Evolutionary conservation across 768 basidiomycete species (phyloP).

Genomic region (Boletus rubescentipes): DNA sequence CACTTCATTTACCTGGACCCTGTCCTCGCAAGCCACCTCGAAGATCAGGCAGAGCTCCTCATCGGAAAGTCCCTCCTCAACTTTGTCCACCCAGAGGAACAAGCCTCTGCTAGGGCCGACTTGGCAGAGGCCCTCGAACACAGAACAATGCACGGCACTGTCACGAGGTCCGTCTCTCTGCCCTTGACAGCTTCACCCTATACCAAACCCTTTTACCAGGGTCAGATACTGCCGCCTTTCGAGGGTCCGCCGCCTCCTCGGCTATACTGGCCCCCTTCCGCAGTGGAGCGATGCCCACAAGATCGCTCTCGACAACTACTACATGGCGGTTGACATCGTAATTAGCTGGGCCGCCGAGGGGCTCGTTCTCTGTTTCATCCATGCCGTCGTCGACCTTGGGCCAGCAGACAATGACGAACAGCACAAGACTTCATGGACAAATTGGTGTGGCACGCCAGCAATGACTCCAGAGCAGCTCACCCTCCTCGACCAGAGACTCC

Average conservation of each 20-base stretch:
- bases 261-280: conserved; percentile 54
- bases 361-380: conserved; percentile 86
- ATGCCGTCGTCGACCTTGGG: conserved; percentile 73
- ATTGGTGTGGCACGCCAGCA: conserved; percentile 82
- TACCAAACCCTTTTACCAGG: conserved; percentile 39
- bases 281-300: conserved; percentile 68
- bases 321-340: conserved; percentile 86
- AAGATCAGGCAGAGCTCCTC: conserved; percentile 64
- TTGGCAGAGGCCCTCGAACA: conserved; percentile 71
- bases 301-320: conserved; percentile 66
- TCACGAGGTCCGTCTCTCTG: conserved; percentile 57
- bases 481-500: conserved; percentile 58
- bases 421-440: conserved; percentile 75
- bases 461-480: conserved; percentile 59
- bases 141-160: conserved; percentile 77
- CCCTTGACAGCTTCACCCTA: conserved; percentile 14
- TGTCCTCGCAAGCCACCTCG: conserved; percentile 69
- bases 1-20: conserved; percentile 84
- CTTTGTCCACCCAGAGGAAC: conserved; percentile 86
- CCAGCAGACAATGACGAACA: conserved; percentile 72
- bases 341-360: conserved; percentile 88
- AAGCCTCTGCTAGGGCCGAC: conserved; percentile 70
- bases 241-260: conserved; percentile 69
- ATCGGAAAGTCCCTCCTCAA: conserved; percentile 68
- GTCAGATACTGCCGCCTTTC: conserved; percentile 80